These are phyloP conservation scores for Sugiyamaella xylanicola DNA, from an alignment of 1,139 yeast species.

Conservation along the genomic window DNA sequence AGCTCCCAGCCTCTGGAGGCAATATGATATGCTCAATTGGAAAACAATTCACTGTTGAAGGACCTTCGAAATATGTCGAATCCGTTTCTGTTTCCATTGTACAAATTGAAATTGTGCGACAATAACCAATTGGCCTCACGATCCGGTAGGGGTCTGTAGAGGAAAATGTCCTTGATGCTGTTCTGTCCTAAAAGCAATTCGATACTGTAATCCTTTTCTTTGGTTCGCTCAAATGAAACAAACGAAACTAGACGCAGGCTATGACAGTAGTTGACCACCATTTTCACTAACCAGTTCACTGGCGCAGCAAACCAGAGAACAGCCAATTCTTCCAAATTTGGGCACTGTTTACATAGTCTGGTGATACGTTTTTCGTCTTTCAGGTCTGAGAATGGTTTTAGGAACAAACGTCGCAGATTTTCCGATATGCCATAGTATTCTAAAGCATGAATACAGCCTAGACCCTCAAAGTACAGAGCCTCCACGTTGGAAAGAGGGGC, in stretches of 20 bases:
- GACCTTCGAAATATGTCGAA: slow-evolving; percentile 1
- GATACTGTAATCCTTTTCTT: background rate
- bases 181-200: background rate
- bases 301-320: slow-evolving; percentile 9
- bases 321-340: slow-evolving; percentile 4
- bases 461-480: background rate
- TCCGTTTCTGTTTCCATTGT: background rate
- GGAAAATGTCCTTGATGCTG: slow-evolving; percentile 1
- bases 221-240: background rate
- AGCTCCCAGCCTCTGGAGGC: slow-evolving; percentile 11
- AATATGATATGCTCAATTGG: background rate
- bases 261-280: background rate
- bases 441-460: slow-evolving; percentile 7
- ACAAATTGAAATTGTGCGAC: background rate
- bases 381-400: slow-evolving; percentile 9
- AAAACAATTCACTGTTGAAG: background rate
- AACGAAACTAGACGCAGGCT: slow-evolving; percentile 1
- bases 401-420: background rate
- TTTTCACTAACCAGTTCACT: slow-evolving; percentile 3
- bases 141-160: background rate
- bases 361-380: slow-evolving; percentile 2
- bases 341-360: slow-evolving; percentile 5
- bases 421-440: slow-evolving; percentile 3
- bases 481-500: slow-evolving; percentile 1
- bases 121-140: slow-evolving; percentile 3